A percentile compares a stretch with the other conserved stretches of the same genome.
These are phyloP conservation scores for Scenedesmus sp. DNA, from an alignment of 163 green algal genomes.

Conservation along the genomic window DNA sequence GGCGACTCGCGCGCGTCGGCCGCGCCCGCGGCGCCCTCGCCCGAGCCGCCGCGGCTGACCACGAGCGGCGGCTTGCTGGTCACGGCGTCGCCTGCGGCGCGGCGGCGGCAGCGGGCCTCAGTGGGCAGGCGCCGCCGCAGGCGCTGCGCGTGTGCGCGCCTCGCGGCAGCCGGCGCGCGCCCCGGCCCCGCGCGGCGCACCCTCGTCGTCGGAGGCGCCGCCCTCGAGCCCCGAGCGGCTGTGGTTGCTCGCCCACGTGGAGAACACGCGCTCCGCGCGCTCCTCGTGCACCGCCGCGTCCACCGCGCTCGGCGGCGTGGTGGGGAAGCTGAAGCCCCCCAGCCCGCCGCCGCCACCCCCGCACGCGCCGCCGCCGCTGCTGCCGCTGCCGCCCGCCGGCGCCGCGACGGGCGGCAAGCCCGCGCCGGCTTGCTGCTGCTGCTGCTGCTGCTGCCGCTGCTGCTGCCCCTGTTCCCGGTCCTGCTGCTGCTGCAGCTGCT, in stretches of 20 bases:
- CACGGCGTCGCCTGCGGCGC: conserved; percentile 22
- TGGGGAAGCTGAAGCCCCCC: conserved; percentile 77
- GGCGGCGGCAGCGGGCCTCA: no score
- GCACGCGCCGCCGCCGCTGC: neutral
- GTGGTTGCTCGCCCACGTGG: conserved; percentile 71
- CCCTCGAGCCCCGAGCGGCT: conserved; percentile 47
- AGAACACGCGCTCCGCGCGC: conserved; percentile 63
- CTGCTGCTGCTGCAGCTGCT: conserved; percentile 9
- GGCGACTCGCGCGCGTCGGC: neutral
- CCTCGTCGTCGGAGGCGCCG: conserved; percentile 26
- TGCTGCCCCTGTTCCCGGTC: conserved; percentile 4
- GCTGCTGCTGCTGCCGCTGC: neutral
- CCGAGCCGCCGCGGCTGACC: neutral
- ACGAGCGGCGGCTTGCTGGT: conserved; percentile 5
- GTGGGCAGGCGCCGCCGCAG: no score
- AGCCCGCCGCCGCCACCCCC: conserved; percentile 31
- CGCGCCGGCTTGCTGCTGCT: conserved; percentile 6
- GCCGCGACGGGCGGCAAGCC: no score
- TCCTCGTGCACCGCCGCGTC: conserved; percentile 43
- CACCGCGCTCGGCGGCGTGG: conserved; percentile 63
- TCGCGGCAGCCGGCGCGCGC: no score
- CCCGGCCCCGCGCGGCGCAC: neutral
- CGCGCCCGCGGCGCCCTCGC: neutral
- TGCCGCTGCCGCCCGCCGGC: conserved; percentile 14
- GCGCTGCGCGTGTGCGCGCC: no score